These are phyloP conservation scores for Cephalotrichum gorgonifer DNA, from an alignment of 2,329 filamentous ascomycete species.

Conservation along the genomic window DNA sequence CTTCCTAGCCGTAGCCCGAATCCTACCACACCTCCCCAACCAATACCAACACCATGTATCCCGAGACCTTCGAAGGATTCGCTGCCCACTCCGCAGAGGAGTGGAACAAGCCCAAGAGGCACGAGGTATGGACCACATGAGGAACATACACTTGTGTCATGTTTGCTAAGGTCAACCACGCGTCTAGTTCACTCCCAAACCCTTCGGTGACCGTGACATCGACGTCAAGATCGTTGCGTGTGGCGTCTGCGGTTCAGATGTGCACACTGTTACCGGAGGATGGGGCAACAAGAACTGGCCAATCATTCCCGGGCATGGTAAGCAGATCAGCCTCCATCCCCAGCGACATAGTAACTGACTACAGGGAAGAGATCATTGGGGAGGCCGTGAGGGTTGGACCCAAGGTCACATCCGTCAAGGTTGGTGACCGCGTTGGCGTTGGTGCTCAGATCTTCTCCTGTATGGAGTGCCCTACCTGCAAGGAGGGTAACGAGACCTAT, in stretches of 20 bases:
- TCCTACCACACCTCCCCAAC: neutral
- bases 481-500: constrained; percentile 29
- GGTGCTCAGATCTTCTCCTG: constrained; percentile 49
- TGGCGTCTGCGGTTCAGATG: constrained; percentile 52
- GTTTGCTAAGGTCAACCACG: too few species aligned
- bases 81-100: constrained; percentile 8
- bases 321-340: constrained; percentile 12
- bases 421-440: constrained; percentile 49
- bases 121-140: constrained; percentile 4
- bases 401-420: constrained; percentile 32
- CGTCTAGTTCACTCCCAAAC: constrained; percentile 53
- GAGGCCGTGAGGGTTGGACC: constrained; percentile 30
- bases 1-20: too few species aligned
- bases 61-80: constrained; percentile 19
- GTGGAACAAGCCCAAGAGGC: constrained; percentile 10
- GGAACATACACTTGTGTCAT: neutral
- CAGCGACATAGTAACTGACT: neutral
- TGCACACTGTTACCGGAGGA: constrained; percentile 47
- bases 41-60: constrained; percentile 7
- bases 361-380: constrained; percentile 33
- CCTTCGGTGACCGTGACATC: constrained; percentile 59
- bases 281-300: constrained; percentile 43
- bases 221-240: constrained; percentile 65
- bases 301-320: constrained; percentile 42
- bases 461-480: constrained; percentile 28